Evolutionary conservation across 352 stramenopile species (phyloP).

Genomic region (Pythium phragmiticola): DNA sequence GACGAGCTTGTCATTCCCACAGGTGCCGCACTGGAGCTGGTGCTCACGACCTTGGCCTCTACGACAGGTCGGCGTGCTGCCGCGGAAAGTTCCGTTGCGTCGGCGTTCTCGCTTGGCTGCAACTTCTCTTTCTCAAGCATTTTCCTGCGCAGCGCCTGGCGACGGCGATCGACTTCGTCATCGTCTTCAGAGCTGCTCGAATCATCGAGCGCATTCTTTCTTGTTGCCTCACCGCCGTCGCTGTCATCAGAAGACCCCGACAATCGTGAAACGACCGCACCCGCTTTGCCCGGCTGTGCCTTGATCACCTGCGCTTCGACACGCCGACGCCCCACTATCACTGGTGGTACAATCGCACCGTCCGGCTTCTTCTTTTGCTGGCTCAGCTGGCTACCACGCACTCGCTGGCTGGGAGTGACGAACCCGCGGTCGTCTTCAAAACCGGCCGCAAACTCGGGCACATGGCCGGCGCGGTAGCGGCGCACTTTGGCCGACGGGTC

Average conservation of each 20-base stretch:
- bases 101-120: constrained; percentile 4
- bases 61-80: constrained; percentile 13
- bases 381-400: constrained; percentile 34
- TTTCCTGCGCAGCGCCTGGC: constrained; percentile 60
- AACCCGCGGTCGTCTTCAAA: constrained; percentile 82
- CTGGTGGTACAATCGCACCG: not conserved
- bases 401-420: constrained; percentile 64
- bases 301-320: constrained; percentile 62
- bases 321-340: constrained; percentile 29
- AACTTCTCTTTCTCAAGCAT: constrained; percentile 34
- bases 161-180: constrained; percentile 64
- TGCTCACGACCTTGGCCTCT: constrained; percentile 26
- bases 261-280: not conserved
- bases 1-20: constrained; percentile 27
- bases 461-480: constrained; percentile 81
- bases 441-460: constrained; percentile 67
- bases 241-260: constrained; percentile 12
- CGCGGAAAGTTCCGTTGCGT: not conserved
- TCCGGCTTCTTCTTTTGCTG: constrained; percentile 21
- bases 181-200: constrained; percentile 66
- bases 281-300: constrained; percentile 20
- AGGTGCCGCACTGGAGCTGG: not conserved
- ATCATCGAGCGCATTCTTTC: constrained; percentile 53
- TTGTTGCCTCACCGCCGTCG: not conserved
- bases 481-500: constrained; percentile 78